Base-by-base conservation (phyloP, 2,329 filamentous ascomycete species). In the Thelonectria olida region DNA sequence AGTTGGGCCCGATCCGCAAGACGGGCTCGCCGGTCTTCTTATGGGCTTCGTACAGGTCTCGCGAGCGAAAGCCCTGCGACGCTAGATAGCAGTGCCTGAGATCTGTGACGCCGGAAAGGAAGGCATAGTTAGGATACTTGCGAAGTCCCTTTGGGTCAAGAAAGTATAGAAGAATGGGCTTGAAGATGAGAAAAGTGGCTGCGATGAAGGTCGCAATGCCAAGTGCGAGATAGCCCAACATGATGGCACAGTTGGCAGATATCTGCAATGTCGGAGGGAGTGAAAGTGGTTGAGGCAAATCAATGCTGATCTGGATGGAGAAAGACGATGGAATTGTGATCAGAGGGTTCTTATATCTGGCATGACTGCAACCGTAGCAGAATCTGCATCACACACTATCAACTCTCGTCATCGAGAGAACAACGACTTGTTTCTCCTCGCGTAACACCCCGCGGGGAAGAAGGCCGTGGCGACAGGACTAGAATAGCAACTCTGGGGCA, bases 21-120 rank as follows among this genome's bases (percentile, higher is more conserved):
- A 73, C 51, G 2, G 69, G 68, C 3, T 80, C 64, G 12, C 58
- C 58, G 1, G 38, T 53, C 56, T 76, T 77, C 57, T 80, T 78
- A 71, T 85, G 82, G 17, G 81, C 66, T 54, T 80, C 77, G 78
- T 80, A 7, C 76, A 81, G 45, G 80, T 82, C 66, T 79, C 77
- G 17, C 76, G 80, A 22, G 79, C 84, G 61, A 81, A 81, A 63
- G 74, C 54, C 68, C 48, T 74, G 64, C 4, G 72, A 64, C 17
- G 67, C 23, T 39, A 63, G 28, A 47, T 64, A 25, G 38, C 61
- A 34, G 50, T 61, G 64, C 8, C 58, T 47, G 15, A 67, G 20
- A 7, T 64, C 58, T 2, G 66, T 63, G 6, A 68, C 7, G 3
- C 64, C 64, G 1, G 64, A 64, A n/a, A 65, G 39, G 5, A 50